Base-by-base conservation (phyloP, 768 basidiomycete species). In the Lactarius tabidus region DNA sequence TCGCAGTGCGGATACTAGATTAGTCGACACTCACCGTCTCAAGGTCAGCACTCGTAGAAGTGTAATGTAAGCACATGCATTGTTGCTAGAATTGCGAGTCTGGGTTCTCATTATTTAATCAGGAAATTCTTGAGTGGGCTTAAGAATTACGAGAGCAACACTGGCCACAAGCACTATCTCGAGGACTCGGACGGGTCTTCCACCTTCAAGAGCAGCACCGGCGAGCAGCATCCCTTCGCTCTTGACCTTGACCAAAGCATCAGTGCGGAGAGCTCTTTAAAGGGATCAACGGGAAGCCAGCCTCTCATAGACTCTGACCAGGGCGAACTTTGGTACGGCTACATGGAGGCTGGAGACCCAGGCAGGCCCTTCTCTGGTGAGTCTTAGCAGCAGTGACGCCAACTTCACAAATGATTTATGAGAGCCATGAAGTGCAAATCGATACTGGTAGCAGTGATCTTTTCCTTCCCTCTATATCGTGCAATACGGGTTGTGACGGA, bases 311-410 rank as follows among this genome's bases (percentile, higher is more conserved):
- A 51, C 26, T 55, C 65, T 14, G 62, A 20, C 15, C 59, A 62
- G 41, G 18, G 26, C 6, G 26, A 18, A 9, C 59, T 65, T 33
- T 68, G 67, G 67, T 65, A 54, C n/a, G 67, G 67, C 10, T 36
- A 31, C 23, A 59, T 68, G 20, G 20, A 28, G 15, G 67, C 62
- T 20, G 67, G 67, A 4, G 65, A 54, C 6, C 67, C 59, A 6
- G 18, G 59, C 8, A 18, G 7, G 33, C 3, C 3, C 26, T 68
- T 56, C 59, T 62, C 55, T 7, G 48, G 57, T 55, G 23, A 45
- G 60, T 36, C n/a, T 26, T 35, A 36, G 20, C 14, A 14, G 36
- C n/a, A 23, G 33, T 23, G 17, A 38, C 36, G 14, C n/a, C n/a
- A n/a, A 1, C 12, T 7, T 57, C 15, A 7, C 48, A 26, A n/a